These are phyloP conservation scores for Leccinellum albellum DNA, from an alignment of 768 basidiomycete genomes.

Conservation along the genomic window DNA sequence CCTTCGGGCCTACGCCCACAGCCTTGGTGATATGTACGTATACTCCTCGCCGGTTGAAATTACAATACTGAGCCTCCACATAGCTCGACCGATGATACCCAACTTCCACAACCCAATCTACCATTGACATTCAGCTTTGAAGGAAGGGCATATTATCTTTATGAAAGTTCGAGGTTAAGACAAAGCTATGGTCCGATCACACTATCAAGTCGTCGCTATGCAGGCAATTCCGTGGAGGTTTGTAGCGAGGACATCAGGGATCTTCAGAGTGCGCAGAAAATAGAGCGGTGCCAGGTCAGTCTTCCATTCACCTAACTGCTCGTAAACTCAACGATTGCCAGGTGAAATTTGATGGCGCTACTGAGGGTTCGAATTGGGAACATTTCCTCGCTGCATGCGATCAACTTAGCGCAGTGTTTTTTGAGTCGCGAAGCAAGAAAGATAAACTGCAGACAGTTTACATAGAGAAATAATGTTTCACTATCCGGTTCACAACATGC, in stretches of 20 bases:
- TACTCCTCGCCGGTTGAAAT: neutral
- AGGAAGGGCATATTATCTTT: conserved; percentile 43
- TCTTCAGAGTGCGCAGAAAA: conserved; percentile 50
- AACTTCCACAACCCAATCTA: conserved; percentile 40
- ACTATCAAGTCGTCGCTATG: neutral
- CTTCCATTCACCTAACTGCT: neutral
- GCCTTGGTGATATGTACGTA: conserved; percentile 44
- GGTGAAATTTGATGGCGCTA: conserved; percentile 42
- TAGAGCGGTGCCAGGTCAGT: conserved; percentile 52
- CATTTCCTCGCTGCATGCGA: conserved; percentile 43
- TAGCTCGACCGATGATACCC: conserved; percentile 33
- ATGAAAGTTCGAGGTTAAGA: conserved; percentile 45
- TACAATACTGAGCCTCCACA: conserved; percentile 4
- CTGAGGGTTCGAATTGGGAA: conserved; percentile 42
- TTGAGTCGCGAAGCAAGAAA: conserved; percentile 24
- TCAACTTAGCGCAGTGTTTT: conserved; percentile 34
- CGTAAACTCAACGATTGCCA: conserved; percentile 23
- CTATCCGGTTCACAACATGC: neutral
- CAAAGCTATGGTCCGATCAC: conserved; percentile 35
- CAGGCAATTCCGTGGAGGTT: conserved; percentile 12
- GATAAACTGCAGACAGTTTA: conserved; percentile 4
- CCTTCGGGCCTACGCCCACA: conserved; percentile 39
- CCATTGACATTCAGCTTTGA: conserved; percentile 41
- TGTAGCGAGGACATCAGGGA: conserved; percentile 50
- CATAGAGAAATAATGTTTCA: conserved; percentile 8